A percentile compares a stretch with the other conserved stretches of the same genome.
These are phyloP conservation scores for Tardiomyces blankii DNA, from an alignment of 1,139 yeast species.

Conservation along the genomic window DNA sequence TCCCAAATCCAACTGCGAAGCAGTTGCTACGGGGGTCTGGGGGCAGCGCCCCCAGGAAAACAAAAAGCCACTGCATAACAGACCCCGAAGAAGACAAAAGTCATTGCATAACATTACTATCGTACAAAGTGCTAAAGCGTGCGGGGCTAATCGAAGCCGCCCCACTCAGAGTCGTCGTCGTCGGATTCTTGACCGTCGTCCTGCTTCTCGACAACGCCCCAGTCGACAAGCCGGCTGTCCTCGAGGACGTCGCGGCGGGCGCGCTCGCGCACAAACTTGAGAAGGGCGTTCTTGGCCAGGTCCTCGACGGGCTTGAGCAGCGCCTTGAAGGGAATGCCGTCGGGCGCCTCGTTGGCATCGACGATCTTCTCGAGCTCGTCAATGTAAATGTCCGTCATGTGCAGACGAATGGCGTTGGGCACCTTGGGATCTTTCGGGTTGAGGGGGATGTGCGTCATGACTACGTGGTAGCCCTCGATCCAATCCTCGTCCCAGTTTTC, in stretches of 20 bases:
- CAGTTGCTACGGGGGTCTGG: too few species aligned
- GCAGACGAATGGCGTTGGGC: conserved; percentile 74
- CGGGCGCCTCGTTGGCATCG: conserved; percentile 34
- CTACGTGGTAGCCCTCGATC: conserved; percentile 36
- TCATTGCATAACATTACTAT: too few species aligned
- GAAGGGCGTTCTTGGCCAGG: conserved; percentile 38
- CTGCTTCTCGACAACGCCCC: conserved; percentile 44
- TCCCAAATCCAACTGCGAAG: too few species aligned
- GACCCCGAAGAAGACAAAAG: too few species aligned
- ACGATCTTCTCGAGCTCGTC: conserved; percentile 73
- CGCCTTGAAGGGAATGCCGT: conserved; percentile 40
- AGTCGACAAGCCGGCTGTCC: conserved; percentile 50
- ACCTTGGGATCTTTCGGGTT: conserved; percentile 32
- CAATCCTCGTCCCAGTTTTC: conserved; percentile 47
- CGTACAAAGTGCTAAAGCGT: too few species aligned
- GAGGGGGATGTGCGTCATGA: conserved; percentile 30
- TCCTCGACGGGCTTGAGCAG: conserved; percentile 50
- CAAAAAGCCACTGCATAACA: too few species aligned
- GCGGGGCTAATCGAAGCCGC: conserved; percentile 14
- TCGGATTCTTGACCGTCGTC: conserved; percentile 23
- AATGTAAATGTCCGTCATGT: conserved; percentile 68
- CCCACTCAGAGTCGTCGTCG: conserved; percentile 10
- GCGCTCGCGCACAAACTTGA: conserved; percentile 57
- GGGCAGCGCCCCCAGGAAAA: too few species aligned
- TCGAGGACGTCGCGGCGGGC: conserved; percentile 54